Conservation (phyloP, 306 rosid genomes). For the Comarum palustre region DNA sequence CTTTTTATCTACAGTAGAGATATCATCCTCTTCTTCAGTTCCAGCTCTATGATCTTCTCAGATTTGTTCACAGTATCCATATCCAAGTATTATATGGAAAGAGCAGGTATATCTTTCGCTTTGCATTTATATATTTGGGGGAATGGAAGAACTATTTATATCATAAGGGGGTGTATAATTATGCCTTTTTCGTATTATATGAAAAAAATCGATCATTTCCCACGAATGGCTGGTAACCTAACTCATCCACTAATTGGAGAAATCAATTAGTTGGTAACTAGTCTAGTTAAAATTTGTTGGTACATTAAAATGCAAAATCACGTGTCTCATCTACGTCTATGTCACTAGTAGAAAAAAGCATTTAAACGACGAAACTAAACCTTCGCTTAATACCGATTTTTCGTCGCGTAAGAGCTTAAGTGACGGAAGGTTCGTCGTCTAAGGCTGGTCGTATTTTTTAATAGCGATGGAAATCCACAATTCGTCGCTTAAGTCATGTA, state of each 20-base stretch:
- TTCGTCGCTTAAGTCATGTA: too few species aligned
- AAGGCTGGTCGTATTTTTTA: too few species aligned
- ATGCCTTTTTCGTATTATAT: not conserved
- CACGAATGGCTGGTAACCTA: not conserved
- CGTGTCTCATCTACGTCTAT: too few species aligned
- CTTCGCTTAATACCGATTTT: too few species aligned
- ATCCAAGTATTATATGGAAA: not conserved
- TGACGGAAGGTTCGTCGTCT: too few species aligned
- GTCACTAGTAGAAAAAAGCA: too few species aligned
- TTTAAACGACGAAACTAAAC: too few species aligned
- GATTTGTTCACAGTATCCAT: not conserved
- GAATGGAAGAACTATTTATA: not conserved
- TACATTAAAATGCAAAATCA: not conserved
- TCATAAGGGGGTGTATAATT: not conserved
- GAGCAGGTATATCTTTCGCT: slow-evolving; percentile 7
- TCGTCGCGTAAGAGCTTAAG: too few species aligned
- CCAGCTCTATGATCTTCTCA: slow-evolving; percentile 3
- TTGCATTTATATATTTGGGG: not conserved
- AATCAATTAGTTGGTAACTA: not conserved
- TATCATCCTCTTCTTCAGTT: not conserved
- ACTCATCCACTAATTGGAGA: not conserved
- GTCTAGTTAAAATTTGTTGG: not conserved
- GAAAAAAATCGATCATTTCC: not conserved
- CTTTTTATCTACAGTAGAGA: too few species aligned
- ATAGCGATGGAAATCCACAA: too few species aligned